Evolutionary conservation across 176 grass and related monocot species (phyloP).

Genomic region (Hordeum marinum): DNA sequence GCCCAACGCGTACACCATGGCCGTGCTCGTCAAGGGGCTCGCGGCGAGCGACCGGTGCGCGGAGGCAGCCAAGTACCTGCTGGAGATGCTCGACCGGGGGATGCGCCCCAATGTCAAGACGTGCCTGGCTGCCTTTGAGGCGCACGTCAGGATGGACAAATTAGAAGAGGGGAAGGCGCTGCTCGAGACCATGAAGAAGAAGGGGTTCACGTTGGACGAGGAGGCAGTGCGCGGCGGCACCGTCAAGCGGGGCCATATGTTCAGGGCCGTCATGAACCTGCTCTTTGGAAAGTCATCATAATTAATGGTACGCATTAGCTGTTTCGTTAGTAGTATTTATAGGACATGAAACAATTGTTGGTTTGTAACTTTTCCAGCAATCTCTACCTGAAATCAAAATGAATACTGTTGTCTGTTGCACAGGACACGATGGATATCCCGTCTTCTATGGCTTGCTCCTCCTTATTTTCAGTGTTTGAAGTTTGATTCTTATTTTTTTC

Average conservation of each 20-base stretch:
- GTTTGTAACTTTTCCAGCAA: background rate
- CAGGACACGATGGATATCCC: background rate
- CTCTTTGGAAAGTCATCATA: conserved; percentile 63
- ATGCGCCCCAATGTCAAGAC: conserved; percentile 73
- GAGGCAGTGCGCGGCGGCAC: conserved; percentile 48
- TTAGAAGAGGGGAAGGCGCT: conserved; percentile 55
- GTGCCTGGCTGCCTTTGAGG: conserved; percentile 63
- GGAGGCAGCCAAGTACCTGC: conserved; percentile 58
- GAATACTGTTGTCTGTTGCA: background rate
- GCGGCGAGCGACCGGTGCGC: conserved; percentile 29
- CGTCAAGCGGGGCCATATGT: conserved; percentile 70
- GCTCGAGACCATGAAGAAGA: conserved; percentile 65
- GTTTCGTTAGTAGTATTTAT: too few relatives aligned
- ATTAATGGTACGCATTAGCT: background rate
- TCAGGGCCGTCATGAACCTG: conserved; percentile 55
- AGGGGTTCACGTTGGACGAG: conserved; percentile 60
- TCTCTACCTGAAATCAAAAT: background rate
- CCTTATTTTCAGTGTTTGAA: background rate
- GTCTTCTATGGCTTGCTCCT: background rate
- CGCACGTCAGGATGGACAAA: conserved; percentile 48
- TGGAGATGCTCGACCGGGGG: conserved; percentile 65
- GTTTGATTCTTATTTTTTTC: background rate
- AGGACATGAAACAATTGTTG: background rate
- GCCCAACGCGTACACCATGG: conserved; percentile 75
- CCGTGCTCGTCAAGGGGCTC: conserved; percentile 60